Evolutionary conservation across 148 eudicot species (phyloP), one percentile per base, ranked within the genome.

Genomic region (Rhododendron molle): DNA sequence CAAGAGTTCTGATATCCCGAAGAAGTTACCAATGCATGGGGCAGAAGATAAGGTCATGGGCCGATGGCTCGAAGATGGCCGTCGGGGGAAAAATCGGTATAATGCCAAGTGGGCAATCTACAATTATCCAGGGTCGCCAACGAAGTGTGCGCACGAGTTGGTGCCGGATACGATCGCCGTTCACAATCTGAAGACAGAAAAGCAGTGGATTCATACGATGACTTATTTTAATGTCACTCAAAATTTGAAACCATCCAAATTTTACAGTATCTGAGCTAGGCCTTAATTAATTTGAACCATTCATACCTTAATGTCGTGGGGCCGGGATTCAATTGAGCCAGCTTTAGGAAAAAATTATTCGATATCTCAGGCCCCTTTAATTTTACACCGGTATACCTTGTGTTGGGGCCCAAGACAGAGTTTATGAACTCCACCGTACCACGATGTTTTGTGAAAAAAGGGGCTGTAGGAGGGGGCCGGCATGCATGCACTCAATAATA

Each of bases 61-160:
- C 10, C 90, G 92, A 0, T 96, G 99, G 99, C 84, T 96, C 0
- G 69, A 91, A 56, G 89, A 88, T 3, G 99, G 99, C 1, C 91
- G 84, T 1, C 89, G 92, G 11, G 98, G 87, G 1, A 93, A 87
- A 81, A 93, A 96, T 44, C 87, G 99, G 80, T 90, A 84, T 78
- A 96, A 94, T 84, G 96, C 95, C 7, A 96, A 96, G 80, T 96
- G 99, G 99, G 90, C 95, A 1, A 96, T 96, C 96, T 96, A 96
- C 58, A 93, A 96, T 80, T 95, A 90, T 54, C 99, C 99, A 0
- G 94, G 91, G 34, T 96, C 99, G 0, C 90, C 96, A 0, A 12
- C 82, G 71, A 15, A 84, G 74, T 96, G 99, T 44, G 91, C 98
- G 32, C 99, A 95, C 71, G 96, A 93, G 85, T 90, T 96, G 2